Percentiles rank a stretch among this genome's conserved stretches.
Conservation (phyloP, 164 flowering plant species). For the Kalanchoe fedtschenkoi region DNA sequence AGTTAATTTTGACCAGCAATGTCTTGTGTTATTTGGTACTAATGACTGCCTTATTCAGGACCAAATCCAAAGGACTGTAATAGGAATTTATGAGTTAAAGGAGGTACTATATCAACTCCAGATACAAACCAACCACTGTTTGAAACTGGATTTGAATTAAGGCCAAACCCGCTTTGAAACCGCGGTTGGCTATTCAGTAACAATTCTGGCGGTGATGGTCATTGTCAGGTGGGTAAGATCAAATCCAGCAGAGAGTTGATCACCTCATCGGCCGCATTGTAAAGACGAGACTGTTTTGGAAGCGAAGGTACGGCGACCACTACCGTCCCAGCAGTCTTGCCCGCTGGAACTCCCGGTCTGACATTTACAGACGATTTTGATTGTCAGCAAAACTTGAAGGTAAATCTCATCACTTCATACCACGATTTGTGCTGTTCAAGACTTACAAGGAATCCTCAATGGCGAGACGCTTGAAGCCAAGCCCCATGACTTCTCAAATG, state of each 20-base stretch:
- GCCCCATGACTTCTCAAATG: slow-evolving; percentile 62
- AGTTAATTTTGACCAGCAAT: too few species aligned
- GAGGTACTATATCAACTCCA: too few species aligned
- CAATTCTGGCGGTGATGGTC: too few species aligned
- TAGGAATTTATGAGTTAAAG: too few species aligned
- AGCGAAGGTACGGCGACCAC: slow-evolving; percentile 92
- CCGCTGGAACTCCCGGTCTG: slow-evolving; percentile 81
- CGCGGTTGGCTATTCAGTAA: too few species aligned
- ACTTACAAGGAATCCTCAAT: slow-evolving; percentile 91
- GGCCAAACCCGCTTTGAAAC: too few species aligned
- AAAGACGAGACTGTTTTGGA: slow-evolving; percentile 66
- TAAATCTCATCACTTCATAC: background rate
- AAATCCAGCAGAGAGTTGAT: slow-evolving; percentile 84
- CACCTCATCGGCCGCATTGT: slow-evolving; percentile 69
- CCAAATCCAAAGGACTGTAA: too few species aligned
- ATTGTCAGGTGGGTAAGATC: too few species aligned
- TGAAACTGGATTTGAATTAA: too few species aligned
- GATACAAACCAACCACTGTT: too few species aligned
- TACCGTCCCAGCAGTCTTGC: slow-evolving; percentile 91
- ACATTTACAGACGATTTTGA: slow-evolving; percentile 5
- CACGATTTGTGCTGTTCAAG: background rate
- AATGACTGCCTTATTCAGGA: too few species aligned
- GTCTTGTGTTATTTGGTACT: too few species aligned
- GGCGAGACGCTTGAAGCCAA: slow-evolving; percentile 77
- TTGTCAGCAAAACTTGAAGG: background rate